Base-by-base conservation (phyloP, 257 asterid genomes). In the Przewalskia tangutica region DNA sequence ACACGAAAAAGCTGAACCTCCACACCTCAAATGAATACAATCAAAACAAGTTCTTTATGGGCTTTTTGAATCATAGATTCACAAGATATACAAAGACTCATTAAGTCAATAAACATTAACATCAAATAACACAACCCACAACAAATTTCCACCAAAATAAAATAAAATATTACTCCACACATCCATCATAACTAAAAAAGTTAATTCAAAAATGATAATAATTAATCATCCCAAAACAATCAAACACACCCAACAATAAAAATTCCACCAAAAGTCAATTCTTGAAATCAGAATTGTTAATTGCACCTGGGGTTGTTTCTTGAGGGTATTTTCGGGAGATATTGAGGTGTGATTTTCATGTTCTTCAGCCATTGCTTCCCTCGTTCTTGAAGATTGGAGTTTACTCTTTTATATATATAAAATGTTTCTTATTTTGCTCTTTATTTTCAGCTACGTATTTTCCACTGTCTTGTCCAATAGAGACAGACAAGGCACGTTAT, bases 341-440 rank as follows among this genome's bases (percentile, higher is more conserved):
- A 63, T 58, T 63, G 82, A 50, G 18, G 18, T 48, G 40, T 36
- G 77, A 64, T 50, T 77, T 44, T 78, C 81, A 40, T 40, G 63
- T 76, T 82, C 75, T 58, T 75, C 85, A 58, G 84, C 84, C 84
- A 81, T 81, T 56, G 59, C 79, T 48, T 48, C 79, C 23, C 60
- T 75, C 9, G 60, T 3, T 73, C 34, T 44, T 70, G 40, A 71
- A 71, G 58, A 71, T 46, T 23, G 38, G 23, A 11, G 62, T 27
- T 46, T 12, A 38, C 46, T 73, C 7, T 56, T 16, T 50, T 46
- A n/a, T n/a, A n/a, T n/a, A 23, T 23, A 13, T 62, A 10, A 62
- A 4, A 11, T 12, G 13, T 65, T 66, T 73, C 46, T 73, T 17
- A 73, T 27, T 50, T 73, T 48, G 14, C 40, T 71, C 78, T 70